phyloP scores from a whole-genome alignment of 768 basidiomycete species.

The Chalciporus piperatus region DNA sequence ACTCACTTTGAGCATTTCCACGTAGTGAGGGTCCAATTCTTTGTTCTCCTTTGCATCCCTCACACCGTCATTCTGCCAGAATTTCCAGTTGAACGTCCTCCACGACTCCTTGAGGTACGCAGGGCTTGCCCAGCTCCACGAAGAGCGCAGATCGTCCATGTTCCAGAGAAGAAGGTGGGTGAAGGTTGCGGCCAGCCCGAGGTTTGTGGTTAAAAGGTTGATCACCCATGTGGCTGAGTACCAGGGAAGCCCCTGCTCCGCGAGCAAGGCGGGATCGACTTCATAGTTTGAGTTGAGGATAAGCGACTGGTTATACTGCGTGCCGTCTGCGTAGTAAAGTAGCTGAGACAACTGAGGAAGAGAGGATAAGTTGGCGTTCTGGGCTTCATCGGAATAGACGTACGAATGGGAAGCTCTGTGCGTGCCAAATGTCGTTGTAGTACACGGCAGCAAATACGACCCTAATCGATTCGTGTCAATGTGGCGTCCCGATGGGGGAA shows the following conservation, averaged over 20 bases:
- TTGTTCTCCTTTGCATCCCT: slow-evolving; percentile 34
- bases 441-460: slow-evolving; percentile 39
- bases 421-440: slow-evolving; percentile 54
- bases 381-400: slow-evolving; percentile 27
- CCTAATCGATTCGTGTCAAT: slow-evolving; percentile 17
- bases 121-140: slow-evolving; percentile 48
- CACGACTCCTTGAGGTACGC: slow-evolving; percentile 26
- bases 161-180: slow-evolving; percentile 55
- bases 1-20: slow-evolving; percentile 46
- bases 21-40: slow-evolving; percentile 52
- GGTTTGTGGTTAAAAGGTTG: slow-evolving; percentile 16
- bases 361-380: not conserved
- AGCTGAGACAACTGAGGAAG: slow-evolving; percentile 42
- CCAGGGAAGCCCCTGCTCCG: slow-evolving; percentile 34
- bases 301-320: slow-evolving; percentile 48
- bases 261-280: slow-evolving; percentile 48
- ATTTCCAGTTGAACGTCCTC: slow-evolving; percentile 33
- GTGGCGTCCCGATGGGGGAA: not conserved
- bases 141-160: slow-evolving; percentile 42
- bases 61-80: slow-evolving; percentile 30
- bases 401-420: slow-evolving; percentile 59
- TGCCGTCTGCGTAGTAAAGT: slow-evolving; percentile 50
- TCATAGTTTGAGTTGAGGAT: slow-evolving; percentile 54
- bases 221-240: slow-evolving; percentile 30
- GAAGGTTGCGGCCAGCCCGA: slow-evolving; percentile 45